phyloP scores from a whole-genome alignment of 352 stramenopile genomes.

The Hyaloperonospora arabidopsidis region DNA sequence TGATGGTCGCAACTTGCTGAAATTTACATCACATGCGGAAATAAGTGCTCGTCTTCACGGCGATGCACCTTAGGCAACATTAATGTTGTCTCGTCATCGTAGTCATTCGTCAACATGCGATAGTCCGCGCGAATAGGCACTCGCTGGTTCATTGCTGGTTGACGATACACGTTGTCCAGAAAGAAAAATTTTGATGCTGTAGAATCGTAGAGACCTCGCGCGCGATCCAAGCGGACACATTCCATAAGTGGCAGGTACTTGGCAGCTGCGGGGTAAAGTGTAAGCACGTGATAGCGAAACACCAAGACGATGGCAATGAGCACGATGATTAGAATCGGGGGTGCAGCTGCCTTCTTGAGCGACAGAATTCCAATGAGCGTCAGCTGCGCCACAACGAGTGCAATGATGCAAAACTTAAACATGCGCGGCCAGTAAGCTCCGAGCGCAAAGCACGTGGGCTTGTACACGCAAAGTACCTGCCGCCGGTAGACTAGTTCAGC shows the following conservation, averaged over 20 bases:
- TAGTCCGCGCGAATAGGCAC: conserved; percentile 48
- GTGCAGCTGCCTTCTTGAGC: conserved; percentile 53
- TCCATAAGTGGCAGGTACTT: conserved; percentile 55
- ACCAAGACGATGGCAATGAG: conserved; percentile 42
- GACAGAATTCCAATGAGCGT: conserved; percentile 73
- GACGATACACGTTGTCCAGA: conserved; percentile 58
- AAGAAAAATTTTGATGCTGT: conserved; percentile 40
- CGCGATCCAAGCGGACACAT: conserved; percentile 46
- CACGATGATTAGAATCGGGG: conserved; percentile 27
- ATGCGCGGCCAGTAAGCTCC: conserved; percentile 71
- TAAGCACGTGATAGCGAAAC: conserved; percentile 53
- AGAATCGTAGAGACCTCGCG: conserved; percentile 27
- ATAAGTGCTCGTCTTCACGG: conserved; percentile 43
- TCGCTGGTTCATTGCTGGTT: conserved; percentile 59
- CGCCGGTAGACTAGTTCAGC: conserved; percentile 64
- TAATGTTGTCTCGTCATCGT: conserved; percentile 23
- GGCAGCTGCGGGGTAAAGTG: conserved; percentile 47
- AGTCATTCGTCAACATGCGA: conserved; percentile 42
- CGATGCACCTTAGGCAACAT: conserved; percentile 34
- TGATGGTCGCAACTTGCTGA: not conserved
- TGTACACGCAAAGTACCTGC: conserved; percentile 68
- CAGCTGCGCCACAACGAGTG: conserved; percentile 63
- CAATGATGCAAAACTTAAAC: conserved; percentile 68
- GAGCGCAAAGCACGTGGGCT: conserved; percentile 40
- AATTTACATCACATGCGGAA: conserved; percentile 11